Evolutionary conservation across 202 grass and related monocot genomes (phyloP), one percentile per base, ranked within the genome.

Genomic region (Cymbopogon flexuosus): DNA sequence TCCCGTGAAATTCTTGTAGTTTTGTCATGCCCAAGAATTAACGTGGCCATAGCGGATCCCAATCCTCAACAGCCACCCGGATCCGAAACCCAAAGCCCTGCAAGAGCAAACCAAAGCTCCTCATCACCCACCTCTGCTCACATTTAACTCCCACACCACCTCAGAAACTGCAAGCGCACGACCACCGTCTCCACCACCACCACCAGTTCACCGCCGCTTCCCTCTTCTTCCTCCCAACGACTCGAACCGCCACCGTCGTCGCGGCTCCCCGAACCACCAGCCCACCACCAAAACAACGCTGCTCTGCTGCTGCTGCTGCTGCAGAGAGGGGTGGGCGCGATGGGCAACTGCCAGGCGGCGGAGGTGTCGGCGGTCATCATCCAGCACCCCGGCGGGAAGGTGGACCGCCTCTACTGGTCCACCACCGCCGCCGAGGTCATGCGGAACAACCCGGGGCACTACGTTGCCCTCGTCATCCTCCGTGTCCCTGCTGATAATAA

Each of bases 341-440:
- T 99, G 96, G 96, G 96, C 71, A 99, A 99, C 83, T 99, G 96
- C 79, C 96, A 99, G 88, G 96, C 92, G 66, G 88, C 92, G 12
- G 96, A 99, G 83, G 96, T 81, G 49, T 90, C 90, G 13, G 87
- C 87, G 52, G 89, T 91, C 77, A 72, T 96, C 79, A 81, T 99
- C 72, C 92, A 99, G 77, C 93, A 96, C 72, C 92, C 92, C 5
- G 93, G 90, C 52, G 96, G 92, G 52, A 99, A 89, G 85, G 90
- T 96, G 61, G 92, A 96, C 78, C 90, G 92, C 18, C 83, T 93
- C 8, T 93, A 99, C 80, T 90, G 96, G 96, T 74, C 92, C 64
- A 90, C 90, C 8, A 85, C 76, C 19, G 96, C 83, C 31, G 82
- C 88, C 15, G 89, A 96, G 16, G 89, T 99, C 74, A 99, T 99